These are phyloP conservation scores for Aureobasidium pullulans DNA, from an alignment of 2,329 filamentous ascomycete genomes.

Conservation along the genomic window DNA sequence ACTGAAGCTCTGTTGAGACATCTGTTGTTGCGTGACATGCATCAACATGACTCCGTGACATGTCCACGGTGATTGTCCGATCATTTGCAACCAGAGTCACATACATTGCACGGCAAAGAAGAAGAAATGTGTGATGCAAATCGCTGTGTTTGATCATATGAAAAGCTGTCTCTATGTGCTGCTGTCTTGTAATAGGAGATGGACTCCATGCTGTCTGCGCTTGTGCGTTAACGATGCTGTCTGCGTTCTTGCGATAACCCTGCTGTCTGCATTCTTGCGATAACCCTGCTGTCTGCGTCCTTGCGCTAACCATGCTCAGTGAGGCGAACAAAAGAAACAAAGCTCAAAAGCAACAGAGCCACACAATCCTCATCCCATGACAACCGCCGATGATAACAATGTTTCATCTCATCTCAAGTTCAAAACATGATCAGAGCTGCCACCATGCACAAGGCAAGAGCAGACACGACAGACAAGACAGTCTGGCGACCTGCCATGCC, in stretches of 20 bases:
- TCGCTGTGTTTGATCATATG: slow-evolving; percentile 9
- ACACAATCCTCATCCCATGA: neutral
- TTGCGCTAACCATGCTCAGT: neutral
- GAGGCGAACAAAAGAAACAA: slow-evolving; percentile 3
- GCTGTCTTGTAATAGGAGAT: slow-evolving; percentile 1
- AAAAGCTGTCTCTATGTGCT: slow-evolving; percentile 9
- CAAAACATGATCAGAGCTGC: neutral
- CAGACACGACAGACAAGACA: neutral
- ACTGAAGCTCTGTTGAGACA: slow-evolving; percentile 33
- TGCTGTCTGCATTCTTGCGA: neutral
- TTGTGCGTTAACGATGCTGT: too few species aligned
- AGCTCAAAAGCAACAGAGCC: neutral
- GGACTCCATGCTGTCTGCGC: neutral
- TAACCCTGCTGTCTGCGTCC: neutral
- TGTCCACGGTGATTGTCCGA: neutral
- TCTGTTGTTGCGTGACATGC: slow-evolving; percentile 25
- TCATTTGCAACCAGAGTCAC: neutral
- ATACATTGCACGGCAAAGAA: neutral
- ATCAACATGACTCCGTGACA: neutral
- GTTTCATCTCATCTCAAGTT: neutral
- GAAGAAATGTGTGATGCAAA: neutral
- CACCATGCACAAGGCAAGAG: slow-evolving; percentile 1
- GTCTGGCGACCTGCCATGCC: slow-evolving; percentile 4
- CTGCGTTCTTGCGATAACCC: neutral
- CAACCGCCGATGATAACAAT: slow-evolving; percentile 3